Base-by-base conservation (phyloP, 1,284 basidiomycete species). In the Tetrapyrgos nigripes region DNA sequence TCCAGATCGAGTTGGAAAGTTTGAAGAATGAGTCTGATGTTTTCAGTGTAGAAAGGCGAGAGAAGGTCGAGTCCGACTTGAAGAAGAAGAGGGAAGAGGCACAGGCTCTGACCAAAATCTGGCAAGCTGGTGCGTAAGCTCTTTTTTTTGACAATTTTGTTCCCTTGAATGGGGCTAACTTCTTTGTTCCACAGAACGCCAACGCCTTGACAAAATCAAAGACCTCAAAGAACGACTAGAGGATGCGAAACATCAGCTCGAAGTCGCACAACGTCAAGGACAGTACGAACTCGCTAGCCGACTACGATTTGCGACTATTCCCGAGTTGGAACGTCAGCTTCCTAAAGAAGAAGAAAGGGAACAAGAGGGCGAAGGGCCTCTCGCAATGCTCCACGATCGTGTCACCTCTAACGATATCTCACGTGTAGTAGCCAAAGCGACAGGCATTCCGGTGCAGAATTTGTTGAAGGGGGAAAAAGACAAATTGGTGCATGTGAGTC, bases 361-460 rank as follows among this genome's bases (percentile, higher is more conserved):
- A 46, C 24, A 58, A 53, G 63, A 76, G 55, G 68, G 56, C 50
- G 85, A 84, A 33, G 76, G 78, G 14, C 80, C 82, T 5, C 71
- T 87, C 35, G 78, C 86, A 45, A 89, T 93, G 81, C 77, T 97
- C 31, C 88, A 94, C 64, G 94, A 96, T 65, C 81, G 94, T 49
- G 94, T 98, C 8, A 96, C 93, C 3, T 89, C 88, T 21, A 89
- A 89, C 68, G 94, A 97, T 71, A 95, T 97, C 58, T 88, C 96
- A 0, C 79, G 91, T 4, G 96, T 97, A 19, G 89, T 95, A 4
- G 92, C 92, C n/a, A 91, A 89, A 70, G 83, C 91, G 1, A 97
- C 96, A 0, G 96, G 96, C 14, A 96, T 98, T 43, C 96, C 96
- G 0, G 93, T 97, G 1, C 86, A 92, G 70, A 95, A 91, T 66